Base-by-base conservation (phyloP, 495 filamentous ascomycete genomes). In the Aspergillus ellipticus region DNA sequence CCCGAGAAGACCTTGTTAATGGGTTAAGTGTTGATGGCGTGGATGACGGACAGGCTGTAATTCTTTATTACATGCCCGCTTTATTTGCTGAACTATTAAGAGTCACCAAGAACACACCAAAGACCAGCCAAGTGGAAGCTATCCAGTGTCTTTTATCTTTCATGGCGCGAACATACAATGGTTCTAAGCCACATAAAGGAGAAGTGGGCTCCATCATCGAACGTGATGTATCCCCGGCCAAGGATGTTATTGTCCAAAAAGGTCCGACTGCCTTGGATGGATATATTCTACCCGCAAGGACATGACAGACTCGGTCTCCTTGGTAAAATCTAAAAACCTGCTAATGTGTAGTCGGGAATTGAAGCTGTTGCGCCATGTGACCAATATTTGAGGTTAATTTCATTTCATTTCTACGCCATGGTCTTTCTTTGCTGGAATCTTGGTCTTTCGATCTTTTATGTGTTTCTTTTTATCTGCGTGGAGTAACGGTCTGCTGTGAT, bases 11-110 rank as follows among this genome's bases (percentile, higher is more conserved):
- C 15, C 55, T 68, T n/a, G 42, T 59, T 16, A 33, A 59, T 37
- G 66, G 58, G n/a, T 41, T 68, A 9, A 66, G 57, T 35, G 61
- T 68, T 15, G 53, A 66, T 49, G 66, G 66, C 0, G 20, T 41
- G 3, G 50, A 64, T 19, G 66, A 64, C 46, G 63, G 55, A 17
- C 26, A 46, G 2, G 66, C 66, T 2, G 48, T 68, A 5, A 13
- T 68, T 8, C 55, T 56, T 0, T 68, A 66, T 43, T 68, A 68
- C 33, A 51, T 52, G 21, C 66, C 66, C 15, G 66, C 47, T 0
- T 33, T 68, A 2, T 48, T 65, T 10, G 51, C 60, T 0, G 60
- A 63, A 24, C 52, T 26, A 0, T 15, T 59, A 16, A 31, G 57
- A 19, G 43, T 35, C 10, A 39, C 19, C 5, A 10, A 17, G 6